phyloP scores from a whole-genome alignment of 495 filamentous ascomycete genomes.

The Pseudotulostoma volvatum region DNA sequence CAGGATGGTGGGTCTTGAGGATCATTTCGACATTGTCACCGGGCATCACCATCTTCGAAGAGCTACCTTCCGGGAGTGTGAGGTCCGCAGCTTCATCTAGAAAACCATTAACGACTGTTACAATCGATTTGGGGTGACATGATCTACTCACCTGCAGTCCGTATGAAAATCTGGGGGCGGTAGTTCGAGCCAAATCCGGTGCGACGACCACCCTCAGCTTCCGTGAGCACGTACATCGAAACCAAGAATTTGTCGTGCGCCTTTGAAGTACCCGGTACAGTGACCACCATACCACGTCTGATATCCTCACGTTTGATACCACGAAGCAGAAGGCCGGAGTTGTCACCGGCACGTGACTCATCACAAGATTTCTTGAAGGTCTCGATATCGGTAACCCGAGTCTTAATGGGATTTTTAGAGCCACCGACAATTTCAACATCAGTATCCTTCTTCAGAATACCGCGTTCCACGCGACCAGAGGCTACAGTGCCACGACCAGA shows the following conservation, averaged over 20 bases:
- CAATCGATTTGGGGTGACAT: too few relatives aligned
- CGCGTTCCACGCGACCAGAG: conserved; percentile 94
- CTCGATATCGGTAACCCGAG: conserved; percentile 98
- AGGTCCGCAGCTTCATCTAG: conserved; percentile 66
- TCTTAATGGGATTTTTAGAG: conserved; percentile 60
- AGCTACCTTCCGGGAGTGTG: conserved; percentile 65
- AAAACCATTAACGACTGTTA: too few relatives aligned
- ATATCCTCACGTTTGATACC: conserved; percentile 90
- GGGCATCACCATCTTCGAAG: conserved; percentile 73
- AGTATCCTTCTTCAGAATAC: conserved; percentile 72
- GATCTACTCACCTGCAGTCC: conserved; percentile 66
- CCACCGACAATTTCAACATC: conserved; percentile 92
- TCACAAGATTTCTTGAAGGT: conserved; percentile 99
- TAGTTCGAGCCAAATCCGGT: conserved; percentile 89
- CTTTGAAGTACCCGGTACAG: conserved; percentile 58
- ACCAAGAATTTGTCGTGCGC: conserved; percentile 79
- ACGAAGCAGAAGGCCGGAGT: conserved; percentile 93
- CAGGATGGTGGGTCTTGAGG: conserved; percentile 58
- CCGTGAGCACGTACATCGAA: conserved; percentile 90
- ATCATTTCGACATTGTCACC: conserved; percentile 98
- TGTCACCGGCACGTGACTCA: conserved; percentile 86
- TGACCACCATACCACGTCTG: conserved; percentile 82
- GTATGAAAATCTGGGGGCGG: conserved; percentile 85
- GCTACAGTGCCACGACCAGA: conserved; percentile 91
- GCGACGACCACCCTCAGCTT: conserved; percentile 94